Percentiles rank a stretch among this genome's conserved stretches.
These are phyloP conservation scores for Psilocybe cyanescens DNA, from an alignment of 768 basidiomycete genomes.

Conservation along the genomic window DNA sequence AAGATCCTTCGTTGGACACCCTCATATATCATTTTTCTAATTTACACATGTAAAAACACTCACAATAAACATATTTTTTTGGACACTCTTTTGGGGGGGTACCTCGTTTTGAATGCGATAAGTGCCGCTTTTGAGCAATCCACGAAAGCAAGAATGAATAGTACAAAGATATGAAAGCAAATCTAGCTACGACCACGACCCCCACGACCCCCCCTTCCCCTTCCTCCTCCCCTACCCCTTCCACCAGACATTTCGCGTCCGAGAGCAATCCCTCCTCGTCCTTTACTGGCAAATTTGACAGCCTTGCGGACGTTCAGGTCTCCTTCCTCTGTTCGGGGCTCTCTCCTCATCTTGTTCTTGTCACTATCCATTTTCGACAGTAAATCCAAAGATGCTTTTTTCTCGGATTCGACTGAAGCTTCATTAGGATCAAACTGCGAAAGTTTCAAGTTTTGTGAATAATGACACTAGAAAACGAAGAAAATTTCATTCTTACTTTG, in stretches of 20 bases:
- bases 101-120: not conserved
- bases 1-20: not conserved
- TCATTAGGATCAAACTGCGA: conserved; percentile 86
- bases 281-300: conserved; percentile 74
- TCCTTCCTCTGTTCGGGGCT: conserved; percentile 48
- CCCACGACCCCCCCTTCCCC: conserved; percentile 22
- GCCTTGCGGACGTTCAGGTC: conserved; percentile 91
- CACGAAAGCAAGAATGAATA: not conserved
- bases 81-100: not conserved
- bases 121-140: not conserved
- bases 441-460: not conserved
- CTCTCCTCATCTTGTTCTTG: conserved; percentile 61
- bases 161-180: not conserved
- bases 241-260: conserved; percentile 43
- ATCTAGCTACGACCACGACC: conserved; percentile 5
- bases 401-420: conserved; percentile 65
- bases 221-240: conserved; percentile 33
- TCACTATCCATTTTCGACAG: conserved; percentile 78
- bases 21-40: not conserved
- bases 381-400: conserved; percentile 72
- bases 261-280: conserved; percentile 64
- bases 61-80: conserved; percentile 10
- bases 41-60: conserved; percentile 16
- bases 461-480: not conserved
- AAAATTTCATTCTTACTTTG: conserved; percentile 61